These are phyloP conservation scores for Maudiozyma saulgeensis DNA, from an alignment of 805 yeast species.

Conservation along the genomic window DNA sequence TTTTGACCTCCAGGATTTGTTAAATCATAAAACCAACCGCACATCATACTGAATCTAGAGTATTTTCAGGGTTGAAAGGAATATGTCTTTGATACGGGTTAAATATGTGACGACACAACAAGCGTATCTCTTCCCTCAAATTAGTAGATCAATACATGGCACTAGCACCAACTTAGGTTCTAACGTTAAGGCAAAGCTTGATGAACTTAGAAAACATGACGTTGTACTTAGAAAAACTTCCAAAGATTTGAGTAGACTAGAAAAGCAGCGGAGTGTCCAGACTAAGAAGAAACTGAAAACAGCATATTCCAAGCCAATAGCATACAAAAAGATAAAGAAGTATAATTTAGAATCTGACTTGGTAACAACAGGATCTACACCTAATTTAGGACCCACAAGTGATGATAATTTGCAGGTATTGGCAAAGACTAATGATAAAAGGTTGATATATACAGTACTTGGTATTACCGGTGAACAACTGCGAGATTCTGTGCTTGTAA, in stretches of 20 bases:
- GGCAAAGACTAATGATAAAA: slow-evolving; percentile 31
- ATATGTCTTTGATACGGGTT: no score
- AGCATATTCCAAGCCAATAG: slow-evolving; percentile 22
- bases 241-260: slow-evolving; percentile 11
- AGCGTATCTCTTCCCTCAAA: no score
- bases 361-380: background rate
- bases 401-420: slow-evolving; percentile 28
- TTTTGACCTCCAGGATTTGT: no score
- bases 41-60: no score
- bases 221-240: slow-evolving; percentile 12
- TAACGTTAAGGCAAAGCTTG: slow-evolving; percentile 15
- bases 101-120: no score
- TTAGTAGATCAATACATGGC: background rate
- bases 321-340: slow-evolving; percentile 17
- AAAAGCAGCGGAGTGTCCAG: slow-evolving; percentile 11
- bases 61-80: no score
- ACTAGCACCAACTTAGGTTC: slow-evolving; percentile 1
- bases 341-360: background rate
- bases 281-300: slow-evolving; percentile 17
- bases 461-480: slow-evolving; percentile 53
- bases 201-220: slow-evolving; percentile 10
- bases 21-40: no score
- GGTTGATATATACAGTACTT: slow-evolving; percentile 43
- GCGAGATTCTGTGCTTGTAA: slow-evolving; percentile 47
- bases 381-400: slow-evolving; percentile 30